Conservation (phyloP, 139 green algal species). For the Trebouxia sp. region DNA sequence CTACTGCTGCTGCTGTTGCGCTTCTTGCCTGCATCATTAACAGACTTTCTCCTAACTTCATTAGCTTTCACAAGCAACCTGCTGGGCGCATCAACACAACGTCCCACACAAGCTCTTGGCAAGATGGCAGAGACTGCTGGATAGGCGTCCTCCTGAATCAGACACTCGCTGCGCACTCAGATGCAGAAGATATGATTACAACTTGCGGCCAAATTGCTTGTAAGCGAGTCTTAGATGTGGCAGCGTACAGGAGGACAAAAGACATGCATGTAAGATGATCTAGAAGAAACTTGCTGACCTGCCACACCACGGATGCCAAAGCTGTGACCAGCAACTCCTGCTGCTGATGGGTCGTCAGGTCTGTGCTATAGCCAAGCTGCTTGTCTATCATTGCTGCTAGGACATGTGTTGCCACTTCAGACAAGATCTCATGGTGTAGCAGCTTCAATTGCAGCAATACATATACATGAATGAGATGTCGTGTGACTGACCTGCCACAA, state of each 20-base stretch:
- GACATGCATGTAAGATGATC: background rate
- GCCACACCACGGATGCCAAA: background rate
- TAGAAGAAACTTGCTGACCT: background rate
- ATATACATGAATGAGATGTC: background rate
- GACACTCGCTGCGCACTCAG: no score
- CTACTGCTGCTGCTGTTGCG: background rate
- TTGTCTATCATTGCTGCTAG: background rate
- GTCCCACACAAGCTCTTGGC: no score
- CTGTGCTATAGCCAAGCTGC: background rate
- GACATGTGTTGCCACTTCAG: background rate
- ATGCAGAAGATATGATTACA: no score
- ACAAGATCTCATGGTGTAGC: background rate
- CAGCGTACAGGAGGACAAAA: background rate
- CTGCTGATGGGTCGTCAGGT: background rate
- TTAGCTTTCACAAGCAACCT: background rate
- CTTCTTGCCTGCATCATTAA: background rate
- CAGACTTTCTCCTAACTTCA: no score
- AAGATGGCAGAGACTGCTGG: no score
- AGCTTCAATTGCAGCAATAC: background rate
- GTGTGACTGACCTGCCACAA: conserved; percentile 14
- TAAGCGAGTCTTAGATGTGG: no score
- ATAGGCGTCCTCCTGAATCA: no score
- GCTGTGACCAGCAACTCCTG: background rate
- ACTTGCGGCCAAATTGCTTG: no score
- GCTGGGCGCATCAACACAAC: no score